Percentiles rank a stretch among this genome's conserved stretches.
These are phyloP conservation scores for Chytriomyces confervae DNA, from an alignment of 192 early-diverging fungal species.

Conservation along the genomic window DNA sequence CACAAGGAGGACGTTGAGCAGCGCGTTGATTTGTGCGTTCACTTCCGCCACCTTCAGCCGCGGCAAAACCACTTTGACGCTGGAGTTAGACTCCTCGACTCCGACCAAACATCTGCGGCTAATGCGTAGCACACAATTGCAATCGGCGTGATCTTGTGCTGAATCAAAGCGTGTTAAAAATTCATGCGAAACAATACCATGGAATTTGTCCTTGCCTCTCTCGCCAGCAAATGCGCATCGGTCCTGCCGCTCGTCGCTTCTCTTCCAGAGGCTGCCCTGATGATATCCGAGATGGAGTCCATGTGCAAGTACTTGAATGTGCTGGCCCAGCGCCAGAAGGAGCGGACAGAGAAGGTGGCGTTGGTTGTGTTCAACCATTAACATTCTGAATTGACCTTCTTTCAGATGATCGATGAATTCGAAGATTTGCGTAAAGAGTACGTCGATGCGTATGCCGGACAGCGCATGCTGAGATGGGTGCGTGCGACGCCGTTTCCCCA, in stretches of 20 bases:
- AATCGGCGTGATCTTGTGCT: no score
- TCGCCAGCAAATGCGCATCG: background rate
- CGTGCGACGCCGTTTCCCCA: background rate
- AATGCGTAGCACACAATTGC: no score
- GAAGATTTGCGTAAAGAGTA: background rate
- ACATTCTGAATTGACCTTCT: background rate
- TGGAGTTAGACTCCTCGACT: no score
- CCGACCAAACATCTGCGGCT: no score
- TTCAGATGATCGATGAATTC: background rate
- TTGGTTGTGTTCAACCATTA: background rate
- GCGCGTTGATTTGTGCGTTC: no score
- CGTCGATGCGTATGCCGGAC: background rate
- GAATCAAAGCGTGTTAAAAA: no score
- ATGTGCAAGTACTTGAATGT: background rate
- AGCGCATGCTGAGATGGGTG: constrained; percentile 2
- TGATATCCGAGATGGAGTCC: background rate
- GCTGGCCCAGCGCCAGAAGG: background rate
- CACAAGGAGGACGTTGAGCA: no score
- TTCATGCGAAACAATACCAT: background rate
- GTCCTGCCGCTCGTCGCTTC: background rate
- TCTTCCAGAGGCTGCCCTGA: background rate
- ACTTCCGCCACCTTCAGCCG: no score
- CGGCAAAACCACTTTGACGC: no score
- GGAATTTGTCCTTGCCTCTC: background rate
- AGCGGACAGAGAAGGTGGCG: background rate